Evolutionary conservation across 345 rosid species (phyloP).

Genomic region (Dimocarpus longan): DNA sequence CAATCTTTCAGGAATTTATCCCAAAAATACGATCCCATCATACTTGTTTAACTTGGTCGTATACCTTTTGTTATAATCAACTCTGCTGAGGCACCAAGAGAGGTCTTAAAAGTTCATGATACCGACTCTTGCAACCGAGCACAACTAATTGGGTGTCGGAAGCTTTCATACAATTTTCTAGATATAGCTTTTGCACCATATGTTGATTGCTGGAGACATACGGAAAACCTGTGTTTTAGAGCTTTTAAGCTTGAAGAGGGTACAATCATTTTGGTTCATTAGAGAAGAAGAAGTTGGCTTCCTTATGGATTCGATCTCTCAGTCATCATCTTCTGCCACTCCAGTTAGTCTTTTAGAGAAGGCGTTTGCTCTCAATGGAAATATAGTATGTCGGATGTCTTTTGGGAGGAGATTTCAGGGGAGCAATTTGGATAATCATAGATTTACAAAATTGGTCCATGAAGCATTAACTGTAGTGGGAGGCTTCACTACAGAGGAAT

Average conservation of each 20-base stretch:
- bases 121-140: slow-evolving; percentile 45
- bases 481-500: slow-evolving; percentile 36
- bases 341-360: slow-evolving; percentile 30
- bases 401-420: slow-evolving; percentile 37
- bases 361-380: slow-evolving; percentile 21
- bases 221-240: slow-evolving; percentile 36
- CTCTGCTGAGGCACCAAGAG: slow-evolving; percentile 42
- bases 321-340: slow-evolving; percentile 23
- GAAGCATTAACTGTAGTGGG: slow-evolving; percentile 27
- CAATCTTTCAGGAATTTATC: slow-evolving; percentile 38
- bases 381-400: slow-evolving; percentile 30
- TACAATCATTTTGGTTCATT: slow-evolving; percentile 33
- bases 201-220: slow-evolving; percentile 28
- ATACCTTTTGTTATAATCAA: slow-evolving; percentile 47
- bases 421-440: slow-evolving; percentile 32
- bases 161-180: slow-evolving; percentile 33
- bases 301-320: slow-evolving; percentile 25
- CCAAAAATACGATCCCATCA: slow-evolving; percentile 44
- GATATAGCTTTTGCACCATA: slow-evolving; percentile 47
- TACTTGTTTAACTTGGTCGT: slow-evolving; percentile 46
- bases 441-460: slow-evolving; percentile 30
- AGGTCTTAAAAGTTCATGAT: slow-evolving; percentile 40
- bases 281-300: slow-evolving; percentile 41
- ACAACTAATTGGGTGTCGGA: slow-evolving; percentile 16
- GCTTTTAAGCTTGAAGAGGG: slow-evolving; percentile 39